These are phyloP conservation scores for Diaporthe citrichinensis DNA, from an alignment of 2,329 filamentous ascomycete species.

Conservation along the genomic window DNA sequence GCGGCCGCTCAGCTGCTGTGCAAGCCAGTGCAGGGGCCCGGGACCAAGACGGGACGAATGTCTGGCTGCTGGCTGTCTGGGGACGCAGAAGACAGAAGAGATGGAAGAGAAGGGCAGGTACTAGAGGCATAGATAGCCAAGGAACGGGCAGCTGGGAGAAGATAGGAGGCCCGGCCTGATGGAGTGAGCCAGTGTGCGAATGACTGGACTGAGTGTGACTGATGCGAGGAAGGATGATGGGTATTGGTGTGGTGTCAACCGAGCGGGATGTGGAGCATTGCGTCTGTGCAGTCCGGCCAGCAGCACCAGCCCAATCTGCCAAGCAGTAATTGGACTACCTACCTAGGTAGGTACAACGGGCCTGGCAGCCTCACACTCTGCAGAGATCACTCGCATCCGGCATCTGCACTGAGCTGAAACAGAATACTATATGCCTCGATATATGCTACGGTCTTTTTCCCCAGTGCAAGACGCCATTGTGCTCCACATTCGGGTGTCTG, in stretches of 20 bases:
- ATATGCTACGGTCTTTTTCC: neutral
- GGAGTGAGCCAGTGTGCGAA: constrained; percentile 15
- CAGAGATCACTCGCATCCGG: neutral
- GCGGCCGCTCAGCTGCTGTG: constrained; percentile 10
- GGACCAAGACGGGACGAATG: neutral
- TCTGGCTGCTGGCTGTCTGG: neutral
- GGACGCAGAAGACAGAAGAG: neutral
- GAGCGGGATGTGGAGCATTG: constrained; percentile 21
- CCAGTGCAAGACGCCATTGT: neutral
- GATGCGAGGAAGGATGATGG: constrained; percentile 29
- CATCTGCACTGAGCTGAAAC: neutral
- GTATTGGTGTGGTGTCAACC: constrained; percentile 25
- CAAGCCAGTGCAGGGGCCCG: neutral
- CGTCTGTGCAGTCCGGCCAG: constrained; percentile 10
- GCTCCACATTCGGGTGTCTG: neutral
- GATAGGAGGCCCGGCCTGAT: constrained; percentile 24
- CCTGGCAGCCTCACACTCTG: constrained; percentile 9
- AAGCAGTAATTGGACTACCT: neutral
- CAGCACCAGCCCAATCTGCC: neutral
- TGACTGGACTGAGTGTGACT: constrained; percentile 13
- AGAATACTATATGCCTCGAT: neutral
- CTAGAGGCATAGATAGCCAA: constrained; percentile 14
- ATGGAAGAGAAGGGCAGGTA: neutral
- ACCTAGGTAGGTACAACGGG: neutral
- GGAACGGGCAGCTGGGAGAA: constrained; percentile 1